Conservation (phyloP, 768 basidiomycete genomes). For the Hygrophorus russula region DNA sequence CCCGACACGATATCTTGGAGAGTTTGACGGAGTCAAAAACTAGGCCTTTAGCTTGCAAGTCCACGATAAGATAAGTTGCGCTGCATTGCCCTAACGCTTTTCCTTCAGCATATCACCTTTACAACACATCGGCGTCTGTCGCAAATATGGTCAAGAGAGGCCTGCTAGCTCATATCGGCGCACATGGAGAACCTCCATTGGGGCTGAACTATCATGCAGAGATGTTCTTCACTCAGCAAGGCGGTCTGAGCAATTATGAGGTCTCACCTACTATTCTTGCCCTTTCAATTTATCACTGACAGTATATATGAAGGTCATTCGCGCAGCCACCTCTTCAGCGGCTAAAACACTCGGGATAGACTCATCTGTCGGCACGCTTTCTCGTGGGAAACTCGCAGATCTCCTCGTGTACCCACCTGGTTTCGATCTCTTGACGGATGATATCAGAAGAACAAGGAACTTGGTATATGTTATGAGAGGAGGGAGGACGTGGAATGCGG, state of each 20-base stretch:
- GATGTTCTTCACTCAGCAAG: constrained; percentile 51
- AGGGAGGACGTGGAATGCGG: constrained; percentile 61
- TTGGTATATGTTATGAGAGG: constrained; percentile 50
- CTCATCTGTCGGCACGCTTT: constrained; percentile 50
- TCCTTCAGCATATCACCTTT: constrained; percentile 44
- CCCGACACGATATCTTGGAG: constrained; percentile 55
- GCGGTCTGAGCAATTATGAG: constrained; percentile 64
- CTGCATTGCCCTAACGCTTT: constrained; percentile 4
- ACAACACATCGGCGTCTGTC: constrained; percentile 58
- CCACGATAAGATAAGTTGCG: not conserved
- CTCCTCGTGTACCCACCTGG: constrained; percentile 54
- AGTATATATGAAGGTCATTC: constrained; percentile 35
- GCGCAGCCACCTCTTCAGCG: constrained; percentile 56
- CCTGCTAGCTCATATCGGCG: constrained; percentile 54
- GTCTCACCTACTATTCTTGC: constrained; percentile 19
- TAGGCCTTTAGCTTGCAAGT: constrained; percentile 47
- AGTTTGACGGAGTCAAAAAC: constrained; percentile 47
- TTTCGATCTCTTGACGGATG: constrained; percentile 43
- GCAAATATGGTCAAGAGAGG: constrained; percentile 61
- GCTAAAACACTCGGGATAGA: constrained; percentile 56
- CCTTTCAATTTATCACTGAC: not conserved
- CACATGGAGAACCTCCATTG: constrained; percentile 63
- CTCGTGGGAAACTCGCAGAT: constrained; percentile 60
- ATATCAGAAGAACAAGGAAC: constrained; percentile 38
- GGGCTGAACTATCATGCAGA: constrained; percentile 73